These are phyloP conservation scores for Schoenoplectus triqueter DNA, from an alignment of 202 grass and related monocot species.

Conservation along the genomic window DNA sequence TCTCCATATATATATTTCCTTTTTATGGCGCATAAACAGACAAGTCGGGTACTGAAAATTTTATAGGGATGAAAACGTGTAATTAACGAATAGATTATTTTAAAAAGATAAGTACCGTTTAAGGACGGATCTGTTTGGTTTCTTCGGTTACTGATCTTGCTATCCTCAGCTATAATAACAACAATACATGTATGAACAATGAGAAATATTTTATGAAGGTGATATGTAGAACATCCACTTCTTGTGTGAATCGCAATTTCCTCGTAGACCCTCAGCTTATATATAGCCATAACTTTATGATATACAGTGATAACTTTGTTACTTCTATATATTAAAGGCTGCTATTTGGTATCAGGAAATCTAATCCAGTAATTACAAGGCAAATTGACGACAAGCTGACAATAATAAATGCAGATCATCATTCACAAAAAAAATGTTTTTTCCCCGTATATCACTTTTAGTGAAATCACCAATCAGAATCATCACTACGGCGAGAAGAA, in stretches of 20 bases:
- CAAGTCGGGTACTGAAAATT: not conserved
- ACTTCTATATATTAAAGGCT: not conserved
- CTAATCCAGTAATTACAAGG: slow-evolving; percentile 35
- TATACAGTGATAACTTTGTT: not conserved
- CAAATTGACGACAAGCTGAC: slow-evolving; percentile 32
- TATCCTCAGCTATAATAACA: not conserved
- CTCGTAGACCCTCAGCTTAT: not conserved
- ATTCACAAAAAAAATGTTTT: slow-evolving; percentile 30
- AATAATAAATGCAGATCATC: slow-evolving; percentile 39
- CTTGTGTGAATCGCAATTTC: not conserved
- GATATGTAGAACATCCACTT: not conserved
- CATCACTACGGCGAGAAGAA: slow-evolving; percentile 56
- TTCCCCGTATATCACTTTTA: not conserved
- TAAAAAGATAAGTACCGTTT: not conserved
- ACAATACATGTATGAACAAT: not conserved
- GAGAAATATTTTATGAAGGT: not conserved
- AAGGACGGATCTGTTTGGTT: not conserved
- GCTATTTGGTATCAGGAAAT: slow-evolving; percentile 29
- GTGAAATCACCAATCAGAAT: slow-evolving; percentile 67
- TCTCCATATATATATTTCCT: not conserved
- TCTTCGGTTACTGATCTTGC: not conserved
- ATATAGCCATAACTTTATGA: not conserved
- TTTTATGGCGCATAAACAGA: not conserved
- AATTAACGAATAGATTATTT: not conserved
- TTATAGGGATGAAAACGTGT: not conserved